Base-by-base conservation (phyloP, 768 basidiomycete genomes). In the Dacryopinax primogenitus region DNA sequence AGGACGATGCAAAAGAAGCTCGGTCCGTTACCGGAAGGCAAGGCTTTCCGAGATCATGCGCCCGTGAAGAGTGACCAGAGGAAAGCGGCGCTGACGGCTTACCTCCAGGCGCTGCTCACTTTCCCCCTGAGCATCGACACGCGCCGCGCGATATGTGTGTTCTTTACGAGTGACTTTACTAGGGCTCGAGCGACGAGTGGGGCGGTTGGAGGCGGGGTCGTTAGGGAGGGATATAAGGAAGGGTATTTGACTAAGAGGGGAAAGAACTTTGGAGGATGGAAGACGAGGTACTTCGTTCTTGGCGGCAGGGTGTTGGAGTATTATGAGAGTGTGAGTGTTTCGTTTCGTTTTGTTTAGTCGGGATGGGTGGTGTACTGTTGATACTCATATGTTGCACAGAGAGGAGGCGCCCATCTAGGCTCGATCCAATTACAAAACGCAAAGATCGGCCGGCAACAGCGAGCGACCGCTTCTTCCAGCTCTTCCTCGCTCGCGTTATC, bases 261-360 rank as follows among this genome's bases (percentile, higher is more conserved):
- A 23, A 92, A 97, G 78, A 96, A 92, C 72, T 97, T 98, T 76
- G 96, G 96, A 47, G 93, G 95, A 63, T 94, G 92, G 95, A 94
- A 95, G 73, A 92, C 92, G 28, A 82, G 96, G 44, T 99, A 86
- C 75, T 98, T 98, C 71, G 92, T 97, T 7, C 79, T 97, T 28
- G 87, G 91, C 74, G 92, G 94, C 0, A 86, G 91, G 1, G 82
- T 88, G 1, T 80, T 98, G 62, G 91, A 95, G 72, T 99, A 98
- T 75, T 99, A 90, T 71, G 96, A 98, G 76, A 86, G 84, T 71
- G 95, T 97, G 76, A 78, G 92, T 84, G n/a, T 30, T 2, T 13
- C 33, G n/a, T 11, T 9, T 18, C 33, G 28, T 66, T 33, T 33
- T 35, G 62, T 62, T 62, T 67, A 35, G 41, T 37, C 36, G 36